phyloP scores from a whole-genome alignment of 352 stramenopile species.

The Pythium rishiriense region DNA sequence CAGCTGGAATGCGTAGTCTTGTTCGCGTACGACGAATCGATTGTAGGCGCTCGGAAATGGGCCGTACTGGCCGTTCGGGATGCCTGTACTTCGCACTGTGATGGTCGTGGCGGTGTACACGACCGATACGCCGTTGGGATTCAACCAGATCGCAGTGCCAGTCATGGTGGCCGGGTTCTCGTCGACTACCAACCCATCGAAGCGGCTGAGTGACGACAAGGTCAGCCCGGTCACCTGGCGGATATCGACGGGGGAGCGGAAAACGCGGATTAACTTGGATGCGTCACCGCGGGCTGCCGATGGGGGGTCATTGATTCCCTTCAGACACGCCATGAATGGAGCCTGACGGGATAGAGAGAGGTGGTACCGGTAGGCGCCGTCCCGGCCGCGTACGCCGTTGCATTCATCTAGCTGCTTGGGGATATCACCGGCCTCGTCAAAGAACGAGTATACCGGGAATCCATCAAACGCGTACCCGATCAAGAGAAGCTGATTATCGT shows the following conservation, averaged over 20 bases:
- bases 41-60: constrained; percentile 77
- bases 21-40: constrained; percentile 35
- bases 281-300: neutral
- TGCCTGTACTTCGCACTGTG: constrained; percentile 58
- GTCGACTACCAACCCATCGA: constrained; percentile 59
- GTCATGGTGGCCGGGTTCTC: constrained; percentile 33
- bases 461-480: constrained; percentile 69
- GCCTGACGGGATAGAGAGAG: constrained; percentile 24
- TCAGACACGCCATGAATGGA: constrained; percentile 63
- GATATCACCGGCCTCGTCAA: constrained; percentile 46
- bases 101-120: constrained; percentile 52
- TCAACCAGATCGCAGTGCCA: constrained; percentile 46
- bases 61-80: constrained; percentile 48
- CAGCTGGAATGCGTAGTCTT: constrained; percentile 72
- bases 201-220: constrained; percentile 41
- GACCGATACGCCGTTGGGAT: constrained; percentile 45
- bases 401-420: constrained; percentile 53
- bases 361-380: constrained; percentile 65
- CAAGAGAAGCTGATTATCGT: constrained; percentile 29
- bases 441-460: constrained; percentile 54
- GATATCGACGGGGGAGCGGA: constrained; percentile 49
- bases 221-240: constrained; percentile 51
- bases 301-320: constrained; percentile 36
- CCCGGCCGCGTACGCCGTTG: constrained; percentile 38
- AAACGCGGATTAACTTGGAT: constrained; percentile 35